These are phyloP conservation scores for Lagenidium sp. DNA, from an alignment of 352 stramenopile genomes.

Conservation along the genomic window DNA sequence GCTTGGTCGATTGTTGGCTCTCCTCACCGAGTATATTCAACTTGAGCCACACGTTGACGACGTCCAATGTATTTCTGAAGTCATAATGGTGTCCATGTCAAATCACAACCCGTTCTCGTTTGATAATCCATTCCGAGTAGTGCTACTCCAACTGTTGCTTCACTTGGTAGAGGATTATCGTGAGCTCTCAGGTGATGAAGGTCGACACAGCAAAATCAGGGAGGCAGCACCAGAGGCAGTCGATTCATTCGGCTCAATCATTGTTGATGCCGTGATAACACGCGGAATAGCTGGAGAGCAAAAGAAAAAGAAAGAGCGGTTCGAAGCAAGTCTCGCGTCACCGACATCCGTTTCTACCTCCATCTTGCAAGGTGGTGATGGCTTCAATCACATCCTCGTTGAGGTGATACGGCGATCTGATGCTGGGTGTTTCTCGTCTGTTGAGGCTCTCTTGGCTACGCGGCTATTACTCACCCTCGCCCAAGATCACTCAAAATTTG, in stretches of 20 bases:
- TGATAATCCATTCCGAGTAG: slow-evolving; percentile 8
- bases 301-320: slow-evolving; percentile 13
- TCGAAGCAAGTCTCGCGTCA: no score
- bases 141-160: slow-evolving; percentile 15
- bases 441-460: slow-evolving; percentile 32
- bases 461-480: slow-evolving; percentile 54
- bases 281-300: neutral
- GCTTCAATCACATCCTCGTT: slow-evolving; percentile 34
- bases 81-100: slow-evolving; percentile 39
- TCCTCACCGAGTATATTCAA: slow-evolving; percentile 34
- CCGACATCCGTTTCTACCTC: neutral
- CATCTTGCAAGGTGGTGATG: slow-evolving; percentile 9
- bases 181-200: no score
- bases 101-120: slow-evolving; percentile 4
- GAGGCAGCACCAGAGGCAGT: slow-evolving; percentile 5
- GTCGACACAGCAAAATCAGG: neutral
- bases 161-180: slow-evolving; percentile 8
- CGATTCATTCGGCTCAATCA: slow-evolving; percentile 1
- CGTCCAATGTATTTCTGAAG: slow-evolving; percentile 25
- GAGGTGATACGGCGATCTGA: slow-evolving; percentile 40
- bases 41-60: slow-evolving; percentile 57
- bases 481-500: slow-evolving; percentile 36
- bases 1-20: slow-evolving; percentile 29
- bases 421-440: slow-evolving; percentile 13
- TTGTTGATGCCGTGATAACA: slow-evolving; percentile 11